Conservation (phyloP, 306 rosid genomes). For the Rosa multiflora region DNA sequence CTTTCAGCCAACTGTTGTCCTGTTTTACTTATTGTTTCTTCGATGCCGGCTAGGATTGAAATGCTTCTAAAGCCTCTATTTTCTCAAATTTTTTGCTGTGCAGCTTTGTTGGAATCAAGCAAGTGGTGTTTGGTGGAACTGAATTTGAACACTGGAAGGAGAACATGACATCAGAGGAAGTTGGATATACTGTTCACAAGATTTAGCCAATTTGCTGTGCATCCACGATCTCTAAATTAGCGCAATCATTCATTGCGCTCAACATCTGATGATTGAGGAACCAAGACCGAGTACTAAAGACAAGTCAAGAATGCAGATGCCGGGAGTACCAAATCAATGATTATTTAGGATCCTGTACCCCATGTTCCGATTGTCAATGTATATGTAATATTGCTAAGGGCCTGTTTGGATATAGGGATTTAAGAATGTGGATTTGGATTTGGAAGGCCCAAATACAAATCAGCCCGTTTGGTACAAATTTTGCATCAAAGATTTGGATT, state of each 20-base stretch:
- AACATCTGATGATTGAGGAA: background rate
- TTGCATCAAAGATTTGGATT: too few relatives aligned
- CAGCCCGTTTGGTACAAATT: too few relatives aligned
- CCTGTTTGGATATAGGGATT: too few relatives aligned
- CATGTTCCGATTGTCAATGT: background rate
- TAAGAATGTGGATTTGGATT: too few relatives aligned
- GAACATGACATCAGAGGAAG: constrained; percentile 67
- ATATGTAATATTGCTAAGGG: background rate
- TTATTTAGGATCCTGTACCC: background rate
- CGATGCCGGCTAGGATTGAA: background rate
- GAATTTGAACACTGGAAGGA: constrained; percentile 91
- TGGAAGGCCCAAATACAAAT: too few relatives aligned
- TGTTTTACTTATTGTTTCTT: background rate
- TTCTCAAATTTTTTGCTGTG: background rate
- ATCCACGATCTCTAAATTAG: background rate
- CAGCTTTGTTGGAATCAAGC: constrained; percentile 84
- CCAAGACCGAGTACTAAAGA: background rate
- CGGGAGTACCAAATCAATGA: background rate
- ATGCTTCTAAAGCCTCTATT: background rate
- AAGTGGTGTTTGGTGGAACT: constrained; percentile 72
- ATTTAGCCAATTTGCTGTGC: constrained; percentile 43
- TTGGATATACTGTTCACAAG: constrained; percentile 66
- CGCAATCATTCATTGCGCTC: background rate
- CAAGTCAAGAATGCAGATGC: background rate
- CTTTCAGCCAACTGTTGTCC: background rate